These are phyloP conservation scores for Blastocystis sp. DNA, from an alignment of 352 stramenopile genomes.

Conservation along the genomic window DNA sequence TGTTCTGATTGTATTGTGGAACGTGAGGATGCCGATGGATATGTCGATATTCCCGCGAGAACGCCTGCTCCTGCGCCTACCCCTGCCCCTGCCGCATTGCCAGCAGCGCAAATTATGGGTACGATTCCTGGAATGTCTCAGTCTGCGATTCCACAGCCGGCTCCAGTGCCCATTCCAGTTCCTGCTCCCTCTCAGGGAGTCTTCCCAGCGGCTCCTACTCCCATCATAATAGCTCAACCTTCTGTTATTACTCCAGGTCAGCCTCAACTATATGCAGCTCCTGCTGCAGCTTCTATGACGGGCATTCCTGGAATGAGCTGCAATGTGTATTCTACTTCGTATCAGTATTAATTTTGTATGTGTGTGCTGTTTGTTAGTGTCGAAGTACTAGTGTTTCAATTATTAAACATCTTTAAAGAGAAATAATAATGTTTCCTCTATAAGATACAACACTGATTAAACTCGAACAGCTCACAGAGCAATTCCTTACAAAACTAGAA, in stretches of 20 bases:
- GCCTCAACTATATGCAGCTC: too few species aligned
- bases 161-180: too few species aligned
- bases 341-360: too few species aligned
- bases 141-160: not conserved
- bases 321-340: too few species aligned
- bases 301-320: too few species aligned
- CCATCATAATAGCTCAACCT: too few species aligned
- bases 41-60: conserved; percentile 6
- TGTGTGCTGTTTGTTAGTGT: too few species aligned
- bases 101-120: not conserved
- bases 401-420: not conserved
- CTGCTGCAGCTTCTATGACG: too few species aligned
- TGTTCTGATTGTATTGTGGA: conserved; percentile 58
- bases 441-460: not conserved
- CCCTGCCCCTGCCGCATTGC: not conserved
- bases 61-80: not conserved
- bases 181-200: too few species aligned
- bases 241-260: too few species aligned
- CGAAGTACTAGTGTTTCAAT: too few species aligned
- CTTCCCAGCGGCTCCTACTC: too few species aligned
- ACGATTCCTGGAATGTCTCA: not conserved
- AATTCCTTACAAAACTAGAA: not conserved
- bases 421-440: not conserved
- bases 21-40: not conserved
- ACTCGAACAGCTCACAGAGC: not conserved